Evolutionary conservation across 169 alveolate genomes (phyloP), one percentile per base, ranked within the genome.

Genomic region (Plasmodium chabaudi): DNA sequence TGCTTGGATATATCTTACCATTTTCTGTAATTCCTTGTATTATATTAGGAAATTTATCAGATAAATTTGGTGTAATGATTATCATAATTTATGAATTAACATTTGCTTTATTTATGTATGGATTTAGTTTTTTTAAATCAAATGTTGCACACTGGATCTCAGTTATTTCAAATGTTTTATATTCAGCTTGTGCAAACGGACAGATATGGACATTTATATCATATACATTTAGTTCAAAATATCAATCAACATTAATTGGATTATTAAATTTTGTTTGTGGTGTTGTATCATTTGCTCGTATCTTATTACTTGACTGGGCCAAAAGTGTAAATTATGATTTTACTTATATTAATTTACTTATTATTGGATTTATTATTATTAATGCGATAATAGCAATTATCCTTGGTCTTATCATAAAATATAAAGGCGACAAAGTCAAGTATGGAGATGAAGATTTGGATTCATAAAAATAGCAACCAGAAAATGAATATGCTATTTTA

Each of bases 201-300:
- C 94, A 92, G 12, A 23, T 92, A 7, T 88, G 93, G 94, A 72
- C 92, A 9, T 92, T 88, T 23, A 72, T 79, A 1, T 88, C 92
- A 17, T 92, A 56, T 17, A 92, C 93, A 2, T 92, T 87, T 84
- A 93, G 92, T 44, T 88, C 94, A n/a, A 64, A 63, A 73, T 88
- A 88, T 25, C 91, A 88, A 60, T 88, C 93, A 2, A 65, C 92
- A 2, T 63, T 92, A 6, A 64, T 92, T n/a, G 94, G 94, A 27
- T 51, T 84, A 13, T 79, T 92, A n/a, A 92, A 79, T 65, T 59
- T 84, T 47, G 86, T 92, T 6, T 87, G 88, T 42, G 94, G 94
- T 13, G 42, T 82, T 19, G 53, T 82, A 9, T 82, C 90, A 19
- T 82, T 82, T 49, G 90, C 51, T 10, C 90, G 90, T 13, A 47